Evolutionary conservation across 495 filamentous ascomycete genomes (phyloP), one percentile per base, ranked within the genome.

Genomic region (Podospora appendiculata): DNA sequence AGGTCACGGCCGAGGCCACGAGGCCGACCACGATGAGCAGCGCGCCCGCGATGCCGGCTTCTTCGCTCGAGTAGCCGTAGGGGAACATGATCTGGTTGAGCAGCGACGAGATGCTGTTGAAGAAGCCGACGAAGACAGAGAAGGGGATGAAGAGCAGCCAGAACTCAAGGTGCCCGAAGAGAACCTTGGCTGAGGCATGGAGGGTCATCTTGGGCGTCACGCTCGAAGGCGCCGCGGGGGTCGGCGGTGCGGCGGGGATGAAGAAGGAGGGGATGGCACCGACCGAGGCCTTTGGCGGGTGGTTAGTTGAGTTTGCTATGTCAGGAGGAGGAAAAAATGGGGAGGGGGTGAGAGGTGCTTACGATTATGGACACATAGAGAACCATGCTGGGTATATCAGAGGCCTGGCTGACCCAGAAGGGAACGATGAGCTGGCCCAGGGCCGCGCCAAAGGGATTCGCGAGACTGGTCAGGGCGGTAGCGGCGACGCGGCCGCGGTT

Each of bases 21-120:
- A 98, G 81, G 17, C 93, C 93, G 51, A 91, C 83, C 45, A 96
- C 72, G 62, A 98, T 97, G n/a, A 97, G 78, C 25, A 94, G 65
- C 1, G 87, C 93, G 54, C 93, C 93, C 11, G 86, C 87, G 65
- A 96, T 88, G 47, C 93, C 93, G 39, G 92, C 87, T 40, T 95
- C 78, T 41, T 83, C 83, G 64, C 91, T 86, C 48, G 70, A 78
- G 77, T 84, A 95, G 55, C 76, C 81, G 71, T 95, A 87, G 0
- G 93, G 93, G 8, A 79, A 69, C 51, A 97, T 79, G 66, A 97
- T 87, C 63, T 95, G 90, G 74, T 90, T 94, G 1, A 97, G 74
- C 5, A 97, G 81, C 12, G 88, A 87, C 45, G 91, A 94, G 60
- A 90, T 70, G 65, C 84, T 84, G 76, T 96, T 96, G 80, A 98